These are phyloP conservation scores for Achaetomiella virescens DNA, from an alignment of 495 filamentous ascomycete species.

Conservation along the genomic window DNA sequence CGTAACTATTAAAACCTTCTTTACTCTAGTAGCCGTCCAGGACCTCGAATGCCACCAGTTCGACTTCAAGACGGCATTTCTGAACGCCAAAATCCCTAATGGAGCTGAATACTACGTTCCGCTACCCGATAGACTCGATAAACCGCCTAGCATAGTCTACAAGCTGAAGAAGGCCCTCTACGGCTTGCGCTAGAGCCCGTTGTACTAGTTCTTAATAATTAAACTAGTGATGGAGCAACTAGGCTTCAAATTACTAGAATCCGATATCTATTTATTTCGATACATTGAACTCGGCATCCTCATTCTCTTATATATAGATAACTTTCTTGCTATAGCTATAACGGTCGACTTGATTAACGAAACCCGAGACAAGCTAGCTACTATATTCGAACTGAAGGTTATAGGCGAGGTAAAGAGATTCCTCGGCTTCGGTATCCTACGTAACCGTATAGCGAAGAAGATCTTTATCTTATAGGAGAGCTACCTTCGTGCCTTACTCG, in stretches of 20 bases:
- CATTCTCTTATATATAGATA: slow-evolving; percentile 2
- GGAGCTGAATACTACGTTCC: background rate
- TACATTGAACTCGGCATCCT: background rate
- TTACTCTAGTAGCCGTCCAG: background rate
- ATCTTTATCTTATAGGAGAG: background rate
- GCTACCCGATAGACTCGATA: background rate
- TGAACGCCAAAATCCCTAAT: background rate
- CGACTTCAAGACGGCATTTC: slow-evolving; percentile 7
- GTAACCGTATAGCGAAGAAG: background rate
- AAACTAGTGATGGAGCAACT: background rate
- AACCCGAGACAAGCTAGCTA: no score
- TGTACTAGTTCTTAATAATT: slow-evolving; percentile 6
- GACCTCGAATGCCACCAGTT: slow-evolving; percentile 1
- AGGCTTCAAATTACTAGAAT: background rate
- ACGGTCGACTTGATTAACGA: slow-evolving; percentile 1
- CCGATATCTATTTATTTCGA: background rate
- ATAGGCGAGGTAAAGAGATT: background rate
- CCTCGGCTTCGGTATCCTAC: slow-evolving; percentile 4
- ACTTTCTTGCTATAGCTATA: no score
- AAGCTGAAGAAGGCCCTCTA: background rate
- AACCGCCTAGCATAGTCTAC: background rate
- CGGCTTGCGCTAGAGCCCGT: background rate
- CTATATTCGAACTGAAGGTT: background rate
- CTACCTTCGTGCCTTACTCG: background rate
- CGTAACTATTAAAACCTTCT: background rate